phyloP scores from a whole-genome alignment of 176 grass and related monocot genomes.

The Cenchrus fungigraminus region DNA sequence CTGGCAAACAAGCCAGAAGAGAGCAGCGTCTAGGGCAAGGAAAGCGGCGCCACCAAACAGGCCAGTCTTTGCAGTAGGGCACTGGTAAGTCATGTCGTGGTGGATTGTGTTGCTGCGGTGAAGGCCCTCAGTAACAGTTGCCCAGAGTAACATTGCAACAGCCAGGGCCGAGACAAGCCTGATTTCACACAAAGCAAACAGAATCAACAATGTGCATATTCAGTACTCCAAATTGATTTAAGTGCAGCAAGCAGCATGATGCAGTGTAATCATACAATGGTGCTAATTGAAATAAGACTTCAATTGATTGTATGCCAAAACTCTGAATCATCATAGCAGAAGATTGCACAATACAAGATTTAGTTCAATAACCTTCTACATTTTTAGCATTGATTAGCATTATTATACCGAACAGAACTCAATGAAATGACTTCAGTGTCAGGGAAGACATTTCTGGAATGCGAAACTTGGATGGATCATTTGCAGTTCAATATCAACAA shows the following conservation, averaged over 20 bases:
- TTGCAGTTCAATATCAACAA: constrained; percentile 22
- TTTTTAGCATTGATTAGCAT: not conserved
- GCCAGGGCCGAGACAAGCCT: constrained; percentile 69
- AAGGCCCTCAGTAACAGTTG: constrained; percentile 58
- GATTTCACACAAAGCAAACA: constrained; percentile 34
- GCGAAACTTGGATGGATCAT: not conserved
- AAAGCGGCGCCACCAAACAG: constrained; percentile 84
- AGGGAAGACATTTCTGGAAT: not conserved
- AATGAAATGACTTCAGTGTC: constrained; percentile 4
- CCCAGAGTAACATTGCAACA: constrained; percentile 69
- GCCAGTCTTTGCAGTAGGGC: constrained; percentile 86
- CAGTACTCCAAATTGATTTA: not conserved
- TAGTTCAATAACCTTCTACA: not conserved
- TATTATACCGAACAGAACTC: not conserved
- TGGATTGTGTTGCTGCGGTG: constrained; percentile 58
- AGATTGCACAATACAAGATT: constrained; percentile 1
- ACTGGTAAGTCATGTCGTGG: constrained; percentile 53
- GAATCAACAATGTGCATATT: not conserved
- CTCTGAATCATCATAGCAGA: not conserved
- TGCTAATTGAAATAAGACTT: not conserved
- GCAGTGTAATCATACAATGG: not conserved
- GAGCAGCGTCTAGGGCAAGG: constrained; percentile 64
- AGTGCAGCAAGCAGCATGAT: not conserved
- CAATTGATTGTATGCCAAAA: not conserved
- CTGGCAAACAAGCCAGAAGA: constrained; percentile 76